These are phyloP conservation scores for Blastocystis sp. DNA, from an alignment of 352 stramenopile species.

Conservation along the genomic window DNA sequence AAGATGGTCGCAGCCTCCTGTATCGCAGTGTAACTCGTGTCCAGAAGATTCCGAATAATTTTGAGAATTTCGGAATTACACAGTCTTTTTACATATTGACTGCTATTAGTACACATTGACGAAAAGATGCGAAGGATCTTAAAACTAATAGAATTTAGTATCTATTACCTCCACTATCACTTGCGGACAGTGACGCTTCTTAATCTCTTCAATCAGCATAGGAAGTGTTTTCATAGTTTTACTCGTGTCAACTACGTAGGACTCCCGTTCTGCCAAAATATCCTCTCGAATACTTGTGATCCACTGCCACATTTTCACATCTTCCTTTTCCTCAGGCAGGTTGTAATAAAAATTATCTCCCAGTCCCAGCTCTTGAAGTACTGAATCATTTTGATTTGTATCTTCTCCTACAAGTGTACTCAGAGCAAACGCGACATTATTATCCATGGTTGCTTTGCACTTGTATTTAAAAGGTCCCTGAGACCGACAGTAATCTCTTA, in stretches of 20 bases:
- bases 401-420: not conserved
- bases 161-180: not conserved
- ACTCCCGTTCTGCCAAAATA: not conserved
- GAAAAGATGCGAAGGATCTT: conserved; percentile 14
- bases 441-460: too few species aligned
- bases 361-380: not conserved
- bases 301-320: not conserved
- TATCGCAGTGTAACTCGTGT: not conserved
- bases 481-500: too few species aligned
- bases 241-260: not conserved
- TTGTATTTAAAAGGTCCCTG: too few species aligned
- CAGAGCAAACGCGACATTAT: not conserved
- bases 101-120: not conserved
- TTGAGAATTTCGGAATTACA: conserved; percentile 12
- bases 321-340: not conserved
- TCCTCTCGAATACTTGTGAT: not conserved
- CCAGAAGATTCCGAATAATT: not conserved
- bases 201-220: not conserved
- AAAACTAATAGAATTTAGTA: not conserved
- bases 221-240: not conserved
- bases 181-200: not conserved
- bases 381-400: not conserved
- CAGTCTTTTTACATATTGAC: not conserved
- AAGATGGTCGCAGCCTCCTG: not conserved
- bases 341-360: not conserved